These are phyloP conservation scores for Citrullus amarus DNA, from an alignment of 306 rosid genomes.

Conservation along the genomic window DNA sequence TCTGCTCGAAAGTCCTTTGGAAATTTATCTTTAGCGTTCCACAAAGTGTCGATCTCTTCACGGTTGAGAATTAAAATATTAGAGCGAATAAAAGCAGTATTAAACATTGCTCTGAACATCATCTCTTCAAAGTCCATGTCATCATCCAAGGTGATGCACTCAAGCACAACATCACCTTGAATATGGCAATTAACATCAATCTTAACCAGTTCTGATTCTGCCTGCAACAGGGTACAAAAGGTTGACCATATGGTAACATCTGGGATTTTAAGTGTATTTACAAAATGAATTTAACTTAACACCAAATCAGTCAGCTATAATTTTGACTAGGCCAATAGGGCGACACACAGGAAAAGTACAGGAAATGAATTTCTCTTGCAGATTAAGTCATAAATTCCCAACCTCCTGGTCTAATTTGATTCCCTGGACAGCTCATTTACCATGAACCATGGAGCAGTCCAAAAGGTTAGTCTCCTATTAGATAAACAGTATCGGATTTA, in stretches of 20 bases:
- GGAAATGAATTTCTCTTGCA: background rate
- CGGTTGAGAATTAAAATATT: slow-evolving; percentile 77
- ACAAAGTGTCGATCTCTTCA: slow-evolving; percentile 73
- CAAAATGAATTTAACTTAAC: background rate
- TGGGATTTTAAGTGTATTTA: background rate
- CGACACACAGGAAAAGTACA: background rate
- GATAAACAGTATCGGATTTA: background rate
- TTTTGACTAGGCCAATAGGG: background rate
- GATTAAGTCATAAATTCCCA: background rate
- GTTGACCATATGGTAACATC: background rate
- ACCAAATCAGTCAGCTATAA: background rate
- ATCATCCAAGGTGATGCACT: slow-evolving; percentile 51
- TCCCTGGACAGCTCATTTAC: background rate
- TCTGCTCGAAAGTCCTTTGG: slow-evolving; percentile 83
- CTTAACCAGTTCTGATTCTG: slow-evolving; percentile 70
- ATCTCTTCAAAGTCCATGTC: slow-evolving; percentile 55
- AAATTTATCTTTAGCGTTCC: slow-evolving; percentile 66
- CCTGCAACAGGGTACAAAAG: slow-evolving; percentile 39
- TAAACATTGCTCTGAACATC: slow-evolving; percentile 84
- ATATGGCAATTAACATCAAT: slow-evolving; percentile 76
- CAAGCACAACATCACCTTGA: slow-evolving; percentile 91
- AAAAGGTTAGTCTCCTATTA: background rate
- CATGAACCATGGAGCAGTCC: background rate
- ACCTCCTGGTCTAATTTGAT: background rate
- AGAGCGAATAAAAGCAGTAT: slow-evolving; percentile 91